Evolutionary conservation across 2,329 filamentous ascomycete species (phyloP).

Genomic region (Pseudonectria foliicola): DNA sequence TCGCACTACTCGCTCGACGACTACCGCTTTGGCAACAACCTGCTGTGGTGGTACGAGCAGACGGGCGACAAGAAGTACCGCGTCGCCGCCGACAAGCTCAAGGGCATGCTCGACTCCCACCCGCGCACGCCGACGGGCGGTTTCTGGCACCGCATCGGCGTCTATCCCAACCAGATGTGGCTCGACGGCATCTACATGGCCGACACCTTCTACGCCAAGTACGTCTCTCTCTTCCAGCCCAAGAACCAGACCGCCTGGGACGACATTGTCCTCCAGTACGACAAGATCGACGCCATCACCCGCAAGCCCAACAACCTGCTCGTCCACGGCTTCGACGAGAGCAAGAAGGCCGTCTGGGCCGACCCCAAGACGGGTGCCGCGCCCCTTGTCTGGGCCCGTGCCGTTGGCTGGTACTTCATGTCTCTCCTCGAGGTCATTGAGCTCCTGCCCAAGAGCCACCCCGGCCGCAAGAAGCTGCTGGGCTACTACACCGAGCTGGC

Average conservation of each 20-base stretch:
- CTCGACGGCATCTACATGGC: constrained; percentile 49
- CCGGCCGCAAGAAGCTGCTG: constrained; percentile 28
- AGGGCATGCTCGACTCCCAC: constrained; percentile 39
- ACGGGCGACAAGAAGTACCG: constrained; percentile 42
- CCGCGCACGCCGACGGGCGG: constrained; percentile 44
- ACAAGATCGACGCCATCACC: constrained; percentile 37
- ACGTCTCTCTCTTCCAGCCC: constrained; percentile 30
- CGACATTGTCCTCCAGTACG: constrained; percentile 38
- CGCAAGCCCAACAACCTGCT: constrained; percentile 34
- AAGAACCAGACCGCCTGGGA: constrained; percentile 35
- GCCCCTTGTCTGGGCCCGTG: constrained; percentile 46
- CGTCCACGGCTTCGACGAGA: constrained; percentile 48
- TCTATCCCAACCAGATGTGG: constrained; percentile 50
- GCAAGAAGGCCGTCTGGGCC: constrained; percentile 43
- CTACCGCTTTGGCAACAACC: constrained; percentile 45
- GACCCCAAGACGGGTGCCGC: constrained; percentile 41
- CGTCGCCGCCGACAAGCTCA: constrained; percentile 38
- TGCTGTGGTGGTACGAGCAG: constrained; percentile 41
- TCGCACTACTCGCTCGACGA: constrained; percentile 44
- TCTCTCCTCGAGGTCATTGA: constrained; percentile 44
- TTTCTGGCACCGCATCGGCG: constrained; percentile 43
- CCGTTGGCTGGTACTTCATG: constrained; percentile 48
- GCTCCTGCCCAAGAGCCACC: constrained; percentile 32
- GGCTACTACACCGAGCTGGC: constrained; percentile 35
- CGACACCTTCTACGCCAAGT: constrained; percentile 36